Base-by-base conservation (phyloP, 2,329 filamentous ascomycete species). In the Verticillium klebahnii region DNA sequence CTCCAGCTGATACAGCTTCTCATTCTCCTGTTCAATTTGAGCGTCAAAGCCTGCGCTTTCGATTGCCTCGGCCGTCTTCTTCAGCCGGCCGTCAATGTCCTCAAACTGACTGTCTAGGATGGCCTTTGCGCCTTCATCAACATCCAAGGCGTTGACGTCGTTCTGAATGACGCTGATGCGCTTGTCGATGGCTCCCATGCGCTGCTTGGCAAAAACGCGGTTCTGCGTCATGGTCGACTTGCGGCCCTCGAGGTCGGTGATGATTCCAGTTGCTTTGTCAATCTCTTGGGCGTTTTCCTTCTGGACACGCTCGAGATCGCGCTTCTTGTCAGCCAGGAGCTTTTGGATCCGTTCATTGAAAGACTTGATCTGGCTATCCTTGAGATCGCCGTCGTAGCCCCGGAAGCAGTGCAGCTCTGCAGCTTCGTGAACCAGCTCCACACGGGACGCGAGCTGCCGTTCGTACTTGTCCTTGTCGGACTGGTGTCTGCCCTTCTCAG, bases 381-480 rank as follows among this genome's bases (percentile, higher is more conserved):
- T 87, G 55, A 97, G 77, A 14, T 93, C 87, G 23, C 89, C 85
- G 65, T 97, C 92, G 70, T 90, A 97, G 0, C 93, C 93, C 37
- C 92, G 89, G 65, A 99, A 91, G 62, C 86, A 88, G 73, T 97
- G 91, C 31, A 82, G 82, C 56, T 86, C 82, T 17, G 94, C 92
- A 40, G 91, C 87, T 62, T 93, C 88, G 66, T 88, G 92, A 61
- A 97, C 87, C 73, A 96, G 84, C 11, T 84, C 82, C 69, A 89
- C 83, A 45, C 94, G 89, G 55, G 85, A 80, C 67, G 86, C 80
- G 3, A 97, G 73, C 66, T 97, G 91, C 4, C 89, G 86, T 71
- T 97, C 92, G 71, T 95, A 92, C 69, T 90, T 91, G 64, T 91
- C 89, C 76, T 94, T 93, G 71, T 97, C 89, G 2, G 93, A 94